phyloP scores from a whole-genome alignment of 352 stramenopile species.

The Plasmopara halstedii region DNA sequence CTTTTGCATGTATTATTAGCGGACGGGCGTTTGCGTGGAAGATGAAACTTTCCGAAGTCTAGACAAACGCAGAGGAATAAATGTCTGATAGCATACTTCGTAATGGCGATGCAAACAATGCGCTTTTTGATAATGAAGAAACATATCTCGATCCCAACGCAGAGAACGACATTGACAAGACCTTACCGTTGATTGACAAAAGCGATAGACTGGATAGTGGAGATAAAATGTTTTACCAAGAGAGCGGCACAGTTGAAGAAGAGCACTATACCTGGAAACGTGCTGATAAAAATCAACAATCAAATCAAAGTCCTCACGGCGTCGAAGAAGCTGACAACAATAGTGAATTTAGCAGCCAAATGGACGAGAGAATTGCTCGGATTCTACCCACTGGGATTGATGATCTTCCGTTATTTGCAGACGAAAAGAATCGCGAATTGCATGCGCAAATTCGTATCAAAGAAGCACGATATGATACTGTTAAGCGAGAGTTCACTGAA shows the following conservation, averaged over 20 bases:
- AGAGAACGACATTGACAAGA: conserved; percentile 3
- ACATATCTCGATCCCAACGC: conserved; percentile 5
- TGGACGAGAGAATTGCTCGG: conserved; percentile 14
- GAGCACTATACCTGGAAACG: conserved; percentile 58
- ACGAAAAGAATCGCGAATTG: conserved; percentile 81
- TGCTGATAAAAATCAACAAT: conserved; percentile 39
- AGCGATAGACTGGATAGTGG: conserved; percentile 10
- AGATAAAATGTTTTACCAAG: conserved; percentile 3
- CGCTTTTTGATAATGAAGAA: conserved; percentile 1
- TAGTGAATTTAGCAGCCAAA: conserved; percentile 12
- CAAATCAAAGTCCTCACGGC: conserved; percentile 6
- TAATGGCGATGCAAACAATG: conserved; percentile 3
- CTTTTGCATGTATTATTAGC: no score
- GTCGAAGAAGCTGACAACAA: conserved; percentile 30
- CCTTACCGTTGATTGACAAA: conserved; percentile 17
- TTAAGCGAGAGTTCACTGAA: conserved; percentile 69
- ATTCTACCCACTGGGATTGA: conserved; percentile 73
- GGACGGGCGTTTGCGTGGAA: no score
- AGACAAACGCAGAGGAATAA: background rate
- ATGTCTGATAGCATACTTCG: conserved; percentile 10
- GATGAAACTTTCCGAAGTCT: conserved; percentile 7
- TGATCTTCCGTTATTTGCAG: conserved; percentile 84
- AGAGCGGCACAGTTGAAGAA: conserved; percentile 16
- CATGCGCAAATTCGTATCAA: conserved; percentile 77
- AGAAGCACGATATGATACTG: conserved; percentile 53